phyloP scores from a whole-genome alignment of 2,329 filamentous ascomycete genomes.

The Xylariomycetidae sp. region DNA sequence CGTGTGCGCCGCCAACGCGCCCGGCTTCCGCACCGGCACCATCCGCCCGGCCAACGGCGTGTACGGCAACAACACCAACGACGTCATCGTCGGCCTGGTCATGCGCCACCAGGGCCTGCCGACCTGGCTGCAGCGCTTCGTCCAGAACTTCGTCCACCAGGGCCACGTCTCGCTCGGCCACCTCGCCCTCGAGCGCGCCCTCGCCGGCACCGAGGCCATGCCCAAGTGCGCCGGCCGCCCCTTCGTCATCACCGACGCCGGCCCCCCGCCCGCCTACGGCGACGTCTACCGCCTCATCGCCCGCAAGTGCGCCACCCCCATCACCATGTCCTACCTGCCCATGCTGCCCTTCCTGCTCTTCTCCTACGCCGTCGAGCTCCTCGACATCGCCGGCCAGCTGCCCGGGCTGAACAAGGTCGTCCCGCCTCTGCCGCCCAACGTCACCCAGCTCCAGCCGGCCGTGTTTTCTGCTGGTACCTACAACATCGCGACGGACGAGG shows the following conservation, averaged over 20 bases:
- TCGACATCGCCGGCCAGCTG: conserved; percentile 25
- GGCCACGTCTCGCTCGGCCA: conserved; percentile 50
- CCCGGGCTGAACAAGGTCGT: conserved; percentile 16
- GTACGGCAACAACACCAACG: conserved; percentile 40
- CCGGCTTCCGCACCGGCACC: conserved; percentile 43
- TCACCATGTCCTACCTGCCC: conserved; percentile 26
- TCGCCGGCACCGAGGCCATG: conserved; percentile 31
- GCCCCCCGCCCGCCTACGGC: conserved; percentile 34
- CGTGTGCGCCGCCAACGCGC: conserved; percentile 27
- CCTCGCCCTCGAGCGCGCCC: conserved; percentile 44
- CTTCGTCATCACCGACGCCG: conserved; percentile 45
- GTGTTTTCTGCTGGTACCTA: conserved; percentile 31
- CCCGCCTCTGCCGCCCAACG: conserved; percentile 23
- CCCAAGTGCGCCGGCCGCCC: conserved; percentile 36
- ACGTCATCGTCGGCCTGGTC: conserved; percentile 31
- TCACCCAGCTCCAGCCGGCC: conserved; percentile 35
- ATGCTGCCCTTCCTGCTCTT: conserved; percentile 32
- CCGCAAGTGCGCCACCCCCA: too few species aligned
- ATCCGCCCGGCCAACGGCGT: conserved; percentile 49
- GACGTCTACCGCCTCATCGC: conserved; percentile 36
- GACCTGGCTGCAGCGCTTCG: conserved; percentile 37
- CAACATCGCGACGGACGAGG: conserved; percentile 30
- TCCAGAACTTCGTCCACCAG: conserved; percentile 44
- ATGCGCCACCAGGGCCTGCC: conserved; percentile 31
- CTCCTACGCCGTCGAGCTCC: conserved; percentile 32